A percentile compares a stretch with the other conserved stretches of the same genome.
These are phyloP conservation scores for Phytopythium cucurbitacearum DNA, from an alignment of 352 stramenopile genomes.

Conservation along the genomic window DNA sequence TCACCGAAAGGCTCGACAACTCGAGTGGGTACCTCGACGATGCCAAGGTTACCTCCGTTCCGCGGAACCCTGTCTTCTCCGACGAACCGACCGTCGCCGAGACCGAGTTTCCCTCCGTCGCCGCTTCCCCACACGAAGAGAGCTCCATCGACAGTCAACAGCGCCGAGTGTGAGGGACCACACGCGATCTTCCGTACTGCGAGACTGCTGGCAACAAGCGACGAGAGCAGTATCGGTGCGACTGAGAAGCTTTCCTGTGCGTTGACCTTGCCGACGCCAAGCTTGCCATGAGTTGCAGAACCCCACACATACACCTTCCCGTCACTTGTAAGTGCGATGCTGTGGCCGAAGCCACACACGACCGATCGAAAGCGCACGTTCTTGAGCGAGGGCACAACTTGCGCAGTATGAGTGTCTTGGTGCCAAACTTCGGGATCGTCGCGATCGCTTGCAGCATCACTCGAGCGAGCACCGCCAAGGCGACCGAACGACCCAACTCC, in stretches of 20 bases:
- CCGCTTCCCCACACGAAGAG: slow-evolving; percentile 76
- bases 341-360: slow-evolving; percentile 67
- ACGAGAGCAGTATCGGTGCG: slow-evolving; percentile 32
- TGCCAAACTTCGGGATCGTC: slow-evolving; percentile 49
- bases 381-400: slow-evolving; percentile 35
- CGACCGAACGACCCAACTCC: slow-evolving; percentile 67
- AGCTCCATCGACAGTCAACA: slow-evolving; percentile 46
- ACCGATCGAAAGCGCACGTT: slow-evolving; percentile 49
- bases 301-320: slow-evolving; percentile 76
- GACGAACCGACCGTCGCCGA: slow-evolving; percentile 60
- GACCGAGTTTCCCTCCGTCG: slow-evolving; percentile 64
- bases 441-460: slow-evolving; percentile 3
- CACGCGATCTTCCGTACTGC: slow-evolving; percentile 67
- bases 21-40: slow-evolving; percentile 33
- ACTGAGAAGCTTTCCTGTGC: slow-evolving; percentile 65
- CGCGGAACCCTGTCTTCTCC: slow-evolving; percentile 57
- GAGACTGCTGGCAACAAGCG: slow-evolving; percentile 18
- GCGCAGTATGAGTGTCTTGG: slow-evolving; percentile 37
- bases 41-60: slow-evolving; percentile 38
- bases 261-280: slow-evolving; percentile 45
- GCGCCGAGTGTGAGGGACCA: slow-evolving; percentile 69
- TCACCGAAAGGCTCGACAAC: slow-evolving; percentile 32
- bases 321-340: slow-evolving; percentile 50
- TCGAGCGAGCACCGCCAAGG: slow-evolving; percentile 29
- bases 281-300: slow-evolving; percentile 65